A percentile compares a stretch with the other conserved stretches of the same genome.
phyloP scores from a whole-genome alignment of 331 rosid species.

The Prunus yedoensis region DNA sequence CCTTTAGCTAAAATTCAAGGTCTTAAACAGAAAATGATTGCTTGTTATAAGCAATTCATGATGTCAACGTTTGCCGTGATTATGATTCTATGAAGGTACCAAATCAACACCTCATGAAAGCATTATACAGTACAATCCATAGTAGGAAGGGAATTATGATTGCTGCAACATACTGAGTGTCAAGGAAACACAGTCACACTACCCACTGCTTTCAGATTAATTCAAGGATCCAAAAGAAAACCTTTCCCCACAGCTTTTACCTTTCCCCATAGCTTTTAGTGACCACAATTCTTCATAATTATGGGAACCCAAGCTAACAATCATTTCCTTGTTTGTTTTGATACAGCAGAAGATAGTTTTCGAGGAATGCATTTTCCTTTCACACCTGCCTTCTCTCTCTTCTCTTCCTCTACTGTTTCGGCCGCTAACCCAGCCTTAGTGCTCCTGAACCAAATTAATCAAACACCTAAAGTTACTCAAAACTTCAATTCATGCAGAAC shows the following conservation, averaged over 20 bases:
- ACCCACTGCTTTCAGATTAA: background rate
- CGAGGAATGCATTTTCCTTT: slow-evolving; percentile 60
- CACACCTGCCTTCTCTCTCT: slow-evolving; percentile 24
- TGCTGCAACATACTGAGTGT: background rate
- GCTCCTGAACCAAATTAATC: slow-evolving; percentile 30
- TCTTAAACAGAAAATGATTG: too few species aligned
- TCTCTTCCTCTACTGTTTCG: slow-evolving; percentile 22
- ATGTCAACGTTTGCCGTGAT: too few species aligned
- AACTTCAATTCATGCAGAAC: background rate
- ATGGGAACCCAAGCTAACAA: background rate
- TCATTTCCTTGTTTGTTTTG: slow-evolving; percentile 43
- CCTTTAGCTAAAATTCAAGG: too few species aligned
- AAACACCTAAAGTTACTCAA: background rate
- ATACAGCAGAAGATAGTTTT: slow-evolving; percentile 28
- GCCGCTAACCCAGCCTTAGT: slow-evolving; percentile 33
- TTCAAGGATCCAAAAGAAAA: background rate
- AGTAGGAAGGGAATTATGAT: too few species aligned
- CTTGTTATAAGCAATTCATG: too few species aligned
- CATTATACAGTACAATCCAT: too few species aligned
- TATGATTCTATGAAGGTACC: too few species aligned
- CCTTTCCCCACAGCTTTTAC: background rate
- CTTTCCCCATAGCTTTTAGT: background rate
- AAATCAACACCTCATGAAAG: too few species aligned
- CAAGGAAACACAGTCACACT: background rate
- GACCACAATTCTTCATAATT: background rate